Evolutionary conservation across 768 basidiomycete genomes (phyloP).

Genomic region (Lentinula lateritia): DNA sequence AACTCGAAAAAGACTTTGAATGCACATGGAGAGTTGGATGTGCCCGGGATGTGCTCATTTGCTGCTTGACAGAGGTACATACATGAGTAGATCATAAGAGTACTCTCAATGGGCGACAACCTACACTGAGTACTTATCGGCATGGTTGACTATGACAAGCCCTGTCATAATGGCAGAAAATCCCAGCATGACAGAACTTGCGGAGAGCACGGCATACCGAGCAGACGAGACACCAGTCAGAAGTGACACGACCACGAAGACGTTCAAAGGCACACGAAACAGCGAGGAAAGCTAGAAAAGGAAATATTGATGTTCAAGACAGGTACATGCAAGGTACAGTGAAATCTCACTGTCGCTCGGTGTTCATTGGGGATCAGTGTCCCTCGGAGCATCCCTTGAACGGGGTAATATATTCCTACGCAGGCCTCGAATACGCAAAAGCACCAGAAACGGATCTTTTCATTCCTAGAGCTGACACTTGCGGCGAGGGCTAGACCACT

Average conservation of each 20-base stretch:
- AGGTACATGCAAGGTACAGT: neutral
- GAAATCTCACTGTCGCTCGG: conserved; percentile 58
- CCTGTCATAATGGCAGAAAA: conserved; percentile 44
- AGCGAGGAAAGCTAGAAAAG: conserved; percentile 52
- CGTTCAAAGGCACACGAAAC: conserved; percentile 70
- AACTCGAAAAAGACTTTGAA: neutral
- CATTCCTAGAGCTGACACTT: conserved; percentile 37
- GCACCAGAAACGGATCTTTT: conserved; percentile 58
- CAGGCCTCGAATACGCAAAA: conserved; percentile 75
- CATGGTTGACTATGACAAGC: conserved; percentile 25
- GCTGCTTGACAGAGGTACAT: neutral
- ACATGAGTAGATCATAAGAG: neutral
- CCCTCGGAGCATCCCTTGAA: conserved; percentile 70
- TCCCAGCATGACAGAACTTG: conserved; percentile 38
- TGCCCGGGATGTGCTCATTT: neutral
- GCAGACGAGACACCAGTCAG: conserved; percentile 66
- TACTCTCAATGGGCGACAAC: neutral
- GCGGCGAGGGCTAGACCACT: conserved; percentile 51
- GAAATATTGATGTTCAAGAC: neutral
- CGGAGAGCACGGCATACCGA: conserved; percentile 45
- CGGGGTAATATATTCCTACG: conserved; percentile 76
- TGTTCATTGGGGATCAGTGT: conserved; percentile 65
- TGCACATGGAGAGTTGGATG: neutral
- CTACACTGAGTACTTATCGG: conserved; percentile 11
- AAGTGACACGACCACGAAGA: conserved; percentile 67